phyloP scores from a whole-genome alignment of 352 stramenopile genomes.

The Pythium periplocum region DNA sequence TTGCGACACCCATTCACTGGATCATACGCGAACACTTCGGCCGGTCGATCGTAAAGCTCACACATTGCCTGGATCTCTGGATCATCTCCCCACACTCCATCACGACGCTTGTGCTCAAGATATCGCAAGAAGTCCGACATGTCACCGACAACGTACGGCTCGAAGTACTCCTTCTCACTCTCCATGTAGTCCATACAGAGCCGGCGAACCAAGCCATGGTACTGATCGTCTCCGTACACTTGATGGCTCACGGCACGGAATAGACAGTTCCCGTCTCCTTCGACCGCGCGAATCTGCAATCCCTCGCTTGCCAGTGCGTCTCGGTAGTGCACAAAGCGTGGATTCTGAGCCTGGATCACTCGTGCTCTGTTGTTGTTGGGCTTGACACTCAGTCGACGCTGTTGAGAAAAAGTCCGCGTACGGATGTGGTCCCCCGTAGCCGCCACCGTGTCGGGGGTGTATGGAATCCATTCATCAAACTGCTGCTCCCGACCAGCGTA shows the following conservation, averaged over 20 bases:
- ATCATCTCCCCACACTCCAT: slow-evolving; percentile 94
- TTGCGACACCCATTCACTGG: slow-evolving; percentile 55
- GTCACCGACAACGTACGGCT: slow-evolving; percentile 86
- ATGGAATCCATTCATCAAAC: slow-evolving; percentile 69
- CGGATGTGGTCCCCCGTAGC: slow-evolving; percentile 56
- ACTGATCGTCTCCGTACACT: slow-evolving; percentile 91
- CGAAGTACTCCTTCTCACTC: slow-evolving; percentile 90
- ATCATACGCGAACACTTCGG: slow-evolving; percentile 90
- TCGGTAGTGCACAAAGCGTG: slow-evolving; percentile 71
- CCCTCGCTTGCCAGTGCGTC: slow-evolving; percentile 37
- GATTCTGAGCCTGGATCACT: slow-evolving; percentile 67
- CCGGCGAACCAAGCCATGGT: slow-evolving; percentile 87
- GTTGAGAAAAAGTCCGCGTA: slow-evolving; percentile 8
- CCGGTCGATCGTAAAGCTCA: slow-evolving; percentile 91
- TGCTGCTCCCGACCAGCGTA: slow-evolving; percentile 61
- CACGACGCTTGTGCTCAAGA: slow-evolving; percentile 82
- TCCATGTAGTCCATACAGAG: slow-evolving; percentile 96
- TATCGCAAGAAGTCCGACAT: slow-evolving; percentile 89
- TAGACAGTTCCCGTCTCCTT: slow-evolving; percentile 97
- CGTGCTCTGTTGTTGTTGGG: slow-evolving; percentile 32
- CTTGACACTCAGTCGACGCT: slow-evolving; percentile 43
- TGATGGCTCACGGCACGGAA: slow-evolving; percentile 96
- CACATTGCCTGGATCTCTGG: slow-evolving; percentile 94
- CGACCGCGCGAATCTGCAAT: slow-evolving; percentile 59
- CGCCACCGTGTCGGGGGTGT: slow-evolving; percentile 48